Base-by-base conservation (phyloP, 2,329 filamentous ascomycete genomes). In the Tolypocladium tropicale region DNA sequence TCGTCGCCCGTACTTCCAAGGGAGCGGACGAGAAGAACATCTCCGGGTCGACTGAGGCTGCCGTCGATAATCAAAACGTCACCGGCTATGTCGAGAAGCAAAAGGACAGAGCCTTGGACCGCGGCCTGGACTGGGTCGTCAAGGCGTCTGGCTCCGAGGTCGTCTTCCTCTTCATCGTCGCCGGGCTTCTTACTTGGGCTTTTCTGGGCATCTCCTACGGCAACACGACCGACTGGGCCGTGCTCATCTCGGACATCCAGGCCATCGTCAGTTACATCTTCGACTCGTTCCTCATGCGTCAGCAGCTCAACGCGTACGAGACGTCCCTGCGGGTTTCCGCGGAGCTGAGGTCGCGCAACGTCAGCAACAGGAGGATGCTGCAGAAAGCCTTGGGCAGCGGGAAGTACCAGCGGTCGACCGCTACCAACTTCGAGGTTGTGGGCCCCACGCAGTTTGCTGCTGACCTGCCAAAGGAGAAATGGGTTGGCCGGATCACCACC, bases 251-350 rank as follows among this genome's bases (percentile, higher is more conserved):
- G 33, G 68, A 73, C 52, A 61, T 65, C 12, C 67, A 66, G 53
- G 69, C 70, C 16, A 70, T 73, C 53, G 64, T 70, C 54, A 66
- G 69, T 53, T 72, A 73, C 56, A 60, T 71, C 41, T 71, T 68
- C 11, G 70, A 70, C 30, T 71, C 69, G 9, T 64, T 74, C 18
- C 70, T 73, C 41, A 68, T 73, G 62, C 65, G 71, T 1, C 70
- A 74, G 61, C 70, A 72, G 57, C 64, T 66, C 36, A 73, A 69
- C 57, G 63, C 63, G 12, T 66, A 66, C n/a, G 62, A 64, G 6
- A 55, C 59, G 11, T 60, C 68, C 7, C 61, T 65, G 3, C 64
- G 63, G 0, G 64, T 71, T 30, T 67, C 69, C 1, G 62, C 61
- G 18, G 60, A 62, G 52, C 60, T 73, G 50, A 59, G 65, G 18